Base-by-base conservation (phyloP, 2,329 filamentous ascomycete species). In the Pseudogymnoascus sp. region DNA sequence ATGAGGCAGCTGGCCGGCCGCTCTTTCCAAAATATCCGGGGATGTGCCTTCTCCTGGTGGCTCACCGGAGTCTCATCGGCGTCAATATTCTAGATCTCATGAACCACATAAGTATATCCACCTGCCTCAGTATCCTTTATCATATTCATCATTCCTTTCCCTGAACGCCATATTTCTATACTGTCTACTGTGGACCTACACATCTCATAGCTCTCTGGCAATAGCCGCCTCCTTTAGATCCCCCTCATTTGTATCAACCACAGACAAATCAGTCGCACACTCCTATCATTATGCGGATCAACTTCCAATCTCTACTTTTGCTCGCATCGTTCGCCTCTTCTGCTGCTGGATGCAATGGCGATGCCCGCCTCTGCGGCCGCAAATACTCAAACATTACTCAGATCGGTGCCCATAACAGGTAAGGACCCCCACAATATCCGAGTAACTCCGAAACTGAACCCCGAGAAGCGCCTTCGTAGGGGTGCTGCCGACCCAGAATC, bases 321-420 rank as follows among this genome's bases (percentile, higher is more conserved):
- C 60, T 52, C 42, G 30, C 30, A 22, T 52, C 41, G 25, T 7
- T 55, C 30, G 66, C 65, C 23, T 62, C 52, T n/a, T 64, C 68
- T 59, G 68, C 68, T 45, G 64, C 65, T 39, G 69, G 69, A 25
- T 94, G 91, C 82, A 94, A 94, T 77, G 93, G 93, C 79, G 91
- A 88, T 0, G 88, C 89, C 0, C 77, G 80, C 45, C 82, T 94
- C 41, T 94, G 91, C 78, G 78, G 76, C 65, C 84, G 84, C 66
- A 76, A 83, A 16, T 94, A 94, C 78, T 86, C 85, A 76, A 84
- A 88, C 67, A 83, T 94, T 68, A 92, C 90, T 2, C 83, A 92
- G 73, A 83, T 93, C 70, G 87, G 85, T 23, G 79, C 86, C 5
- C 87, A 90, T 74, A 81, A 90, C 74, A 82, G 81, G 49, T 55